Evolutionary conservation across 805 yeast species (phyloP), one percentile per base, ranked within the genome.

Genomic region (Candida sithepensis): DNA sequence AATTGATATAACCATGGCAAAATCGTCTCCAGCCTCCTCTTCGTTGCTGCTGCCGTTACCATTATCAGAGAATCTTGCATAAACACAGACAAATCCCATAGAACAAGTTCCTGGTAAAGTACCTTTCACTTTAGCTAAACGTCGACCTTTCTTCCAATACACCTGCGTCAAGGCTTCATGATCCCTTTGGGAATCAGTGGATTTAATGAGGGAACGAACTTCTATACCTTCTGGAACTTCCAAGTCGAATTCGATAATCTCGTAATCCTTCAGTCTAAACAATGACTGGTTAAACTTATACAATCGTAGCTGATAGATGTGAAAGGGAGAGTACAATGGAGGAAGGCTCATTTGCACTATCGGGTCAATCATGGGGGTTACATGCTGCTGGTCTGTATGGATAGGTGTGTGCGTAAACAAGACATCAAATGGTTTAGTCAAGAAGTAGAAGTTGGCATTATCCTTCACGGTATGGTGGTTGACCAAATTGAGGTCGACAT

Each of bases 321-420:
- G 80, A 58, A 85, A 89, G 0, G 88, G 85, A 0, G 96, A 91
- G 59, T 89, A 87, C n/a, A 85, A 79, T 26, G 95, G 77, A 0
- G 99, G 99, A 42, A 92, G 70, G 41, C 89, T 80, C 49, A 88
- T 74, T 14, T 94, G 91, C 20, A 85, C 79, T 53, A 81, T 75
- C 32, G 86, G 85, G 51, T 88, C 91, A 51, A 92, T 70, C 2
- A 95, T 88, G 3, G 97, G 98, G 26, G 79, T 75, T 19, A 92
- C 79, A 67, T 88, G 96, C 65, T 94, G 99, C 53, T 87, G 84
- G 50, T 80, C 84, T 39, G 80, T 80, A 48, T 81, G 81, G 16
- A 81, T 74, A 13, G 99, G 98, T 41, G 89, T 81, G 65, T 94
- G 99, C 0, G 97, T 86, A 52, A 84, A 85, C 14, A 94, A 78